phyloP scores from a whole-genome alignment of 2,329 filamentous ascomycete genomes.

The Sporothrix curviconia region DNA sequence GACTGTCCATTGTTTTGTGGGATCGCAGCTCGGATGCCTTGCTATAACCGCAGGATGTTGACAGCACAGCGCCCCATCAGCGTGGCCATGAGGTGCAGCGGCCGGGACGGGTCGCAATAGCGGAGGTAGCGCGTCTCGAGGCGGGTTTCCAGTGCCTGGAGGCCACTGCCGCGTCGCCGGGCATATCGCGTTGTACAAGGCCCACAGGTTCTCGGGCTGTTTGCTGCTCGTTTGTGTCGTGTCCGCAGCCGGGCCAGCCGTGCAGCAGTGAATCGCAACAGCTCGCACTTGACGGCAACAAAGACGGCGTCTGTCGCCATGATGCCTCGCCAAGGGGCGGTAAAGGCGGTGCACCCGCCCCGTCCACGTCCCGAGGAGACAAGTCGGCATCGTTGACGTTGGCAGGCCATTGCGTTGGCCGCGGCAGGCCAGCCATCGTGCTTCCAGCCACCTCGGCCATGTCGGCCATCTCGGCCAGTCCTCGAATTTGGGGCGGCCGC shows the following conservation, averaged over 20 bases:
- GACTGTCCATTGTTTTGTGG: constrained; percentile 28
- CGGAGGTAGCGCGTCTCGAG: constrained; percentile 21
- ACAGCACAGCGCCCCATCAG: constrained; percentile 16
- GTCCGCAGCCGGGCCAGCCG: constrained; percentile 10
- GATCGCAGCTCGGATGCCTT: no score
- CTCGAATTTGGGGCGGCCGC: constrained; percentile 16
- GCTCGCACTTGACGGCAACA: constrained; percentile 13
- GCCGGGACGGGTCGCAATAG: constrained; percentile 17
- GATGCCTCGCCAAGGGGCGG: constrained; percentile 3
- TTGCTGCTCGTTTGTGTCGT: neutral
- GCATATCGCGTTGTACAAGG: constrained; percentile 4
- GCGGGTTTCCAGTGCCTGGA: constrained; percentile 22
- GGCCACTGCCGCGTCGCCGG: constrained; percentile 15
- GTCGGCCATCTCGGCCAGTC: no score
- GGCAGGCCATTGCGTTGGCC: constrained; percentile 21
- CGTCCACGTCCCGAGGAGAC: no score
- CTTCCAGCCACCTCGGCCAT: neutral
- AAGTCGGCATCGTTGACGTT: constrained; percentile 28
- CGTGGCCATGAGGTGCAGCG: constrained; percentile 21
- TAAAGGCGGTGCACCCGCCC: no score
- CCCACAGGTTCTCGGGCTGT: neutral
- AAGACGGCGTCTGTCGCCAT: constrained; percentile 10
- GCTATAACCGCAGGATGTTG: constrained; percentile 22
- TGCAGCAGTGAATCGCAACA: constrained; percentile 8
- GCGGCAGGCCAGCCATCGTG: no score